Percentiles rank a stretch among this genome's conserved stretches.
Conservation (phyloP, 352 stramenopile species). For the Phytopythium chamaehyphon region DNA sequence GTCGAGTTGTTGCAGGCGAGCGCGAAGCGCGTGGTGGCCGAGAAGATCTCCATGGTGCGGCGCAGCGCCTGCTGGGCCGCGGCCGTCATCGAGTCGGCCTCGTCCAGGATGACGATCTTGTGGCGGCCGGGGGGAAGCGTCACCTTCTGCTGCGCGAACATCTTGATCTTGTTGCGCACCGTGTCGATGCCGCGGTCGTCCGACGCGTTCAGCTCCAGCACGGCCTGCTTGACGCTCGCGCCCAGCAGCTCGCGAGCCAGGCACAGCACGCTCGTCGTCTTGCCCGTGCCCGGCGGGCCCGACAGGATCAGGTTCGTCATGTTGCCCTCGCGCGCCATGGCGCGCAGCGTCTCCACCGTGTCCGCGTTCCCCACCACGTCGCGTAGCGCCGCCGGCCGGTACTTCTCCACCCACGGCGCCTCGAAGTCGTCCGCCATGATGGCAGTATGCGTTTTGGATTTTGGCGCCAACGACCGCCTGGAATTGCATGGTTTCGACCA, state of each 20-base stretch:
- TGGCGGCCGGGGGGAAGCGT: constrained; percentile 88
- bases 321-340: constrained; percentile 96
- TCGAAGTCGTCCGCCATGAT: constrained; percentile 84
- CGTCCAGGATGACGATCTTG: constrained; percentile 99
- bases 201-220: constrained; percentile 98
- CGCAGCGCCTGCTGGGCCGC: constrained; percentile 97
- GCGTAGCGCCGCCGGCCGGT: constrained; percentile 86
- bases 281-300: constrained; percentile 90
- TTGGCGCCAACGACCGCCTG: too few relatives aligned
- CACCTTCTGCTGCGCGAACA: constrained; percentile 99
- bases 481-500: too few relatives aligned
- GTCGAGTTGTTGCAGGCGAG: constrained; percentile 98
- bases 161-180: constrained; percentile 98
- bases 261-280: constrained; percentile 93
- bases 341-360: constrained; percentile 92
- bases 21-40: constrained; percentile 96
- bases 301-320: constrained; percentile 99
- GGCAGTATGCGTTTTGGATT: too few relatives aligned
- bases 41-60: constrained; percentile 99
- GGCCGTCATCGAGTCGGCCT: constrained; percentile 98
- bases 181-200: constrained; percentile 92
- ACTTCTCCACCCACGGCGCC: constrained; percentile 99
- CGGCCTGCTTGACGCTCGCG: constrained; percentile 77
- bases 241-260: constrained; percentile 89
- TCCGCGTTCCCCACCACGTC: constrained; percentile 99